Percentiles rank a stretch among this genome's conserved stretches.
Conservation (phyloP, 1,139 yeast genomes). For the Candida gigantensis region DNA sequence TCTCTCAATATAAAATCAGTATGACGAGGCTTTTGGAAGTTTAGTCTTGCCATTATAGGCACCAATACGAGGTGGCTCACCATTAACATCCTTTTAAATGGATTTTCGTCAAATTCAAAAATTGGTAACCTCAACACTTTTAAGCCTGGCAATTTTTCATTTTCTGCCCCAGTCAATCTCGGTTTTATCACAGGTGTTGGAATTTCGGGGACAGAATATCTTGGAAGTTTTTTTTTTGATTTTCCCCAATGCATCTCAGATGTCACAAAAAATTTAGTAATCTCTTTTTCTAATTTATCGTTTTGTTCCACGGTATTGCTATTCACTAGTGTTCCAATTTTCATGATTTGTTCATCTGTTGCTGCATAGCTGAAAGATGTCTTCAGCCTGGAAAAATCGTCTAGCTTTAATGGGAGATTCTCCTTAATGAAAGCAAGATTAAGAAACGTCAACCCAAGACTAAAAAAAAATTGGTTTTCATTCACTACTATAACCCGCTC, state of each 20-base stretch:
- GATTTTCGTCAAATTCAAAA: background rate
- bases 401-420: background rate
- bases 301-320: constrained; percentile 1
- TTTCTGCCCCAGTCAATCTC: background rate
- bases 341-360: background rate
- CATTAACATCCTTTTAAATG: background rate
- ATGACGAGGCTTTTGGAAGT: background rate
- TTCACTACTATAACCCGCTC: too few relatives aligned
- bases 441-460: background rate
- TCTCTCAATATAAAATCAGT: too few relatives aligned
- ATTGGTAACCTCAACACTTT: constrained; percentile 1
- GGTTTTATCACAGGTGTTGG: too few relatives aligned
- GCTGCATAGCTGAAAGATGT: background rate
- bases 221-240: too few relatives aligned
- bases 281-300: background rate
- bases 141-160: too few relatives aligned
- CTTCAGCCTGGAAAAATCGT: background rate
- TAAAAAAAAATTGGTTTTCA: too few relatives aligned
- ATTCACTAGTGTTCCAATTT: constrained; percentile 2
- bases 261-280: too few relatives aligned
- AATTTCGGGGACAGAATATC: too few relatives aligned
- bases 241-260: too few relatives aligned
- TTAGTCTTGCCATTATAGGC: background rate
- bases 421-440: constrained; percentile 1
- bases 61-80: constrained; percentile 1